These are phyloP conservation scores for Kodamaea ohmeri DNA, from an alignment of 1,139 yeast genomes.

Conservation along the genomic window DNA sequence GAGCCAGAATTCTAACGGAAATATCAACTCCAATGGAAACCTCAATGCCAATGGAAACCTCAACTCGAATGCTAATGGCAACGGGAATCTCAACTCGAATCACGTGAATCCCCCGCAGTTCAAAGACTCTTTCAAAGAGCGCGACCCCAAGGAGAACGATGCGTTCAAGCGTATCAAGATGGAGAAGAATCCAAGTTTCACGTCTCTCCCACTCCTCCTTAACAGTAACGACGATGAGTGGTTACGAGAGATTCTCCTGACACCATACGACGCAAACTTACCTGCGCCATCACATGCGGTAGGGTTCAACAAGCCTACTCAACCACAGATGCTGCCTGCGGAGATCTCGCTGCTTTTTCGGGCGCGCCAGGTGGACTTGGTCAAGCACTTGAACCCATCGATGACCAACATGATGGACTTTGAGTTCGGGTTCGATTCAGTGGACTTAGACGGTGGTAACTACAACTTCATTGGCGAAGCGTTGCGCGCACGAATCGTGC, in stretches of 20 bases:
- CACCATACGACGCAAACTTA: conserved; percentile 58
- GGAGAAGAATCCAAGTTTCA: conserved; percentile 11
- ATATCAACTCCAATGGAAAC: too few relatives aligned
- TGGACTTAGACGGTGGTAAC: conserved; percentile 13
- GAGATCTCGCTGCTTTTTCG: conserved; percentile 56
- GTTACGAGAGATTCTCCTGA: conserved; percentile 64
- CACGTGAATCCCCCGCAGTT: too few relatives aligned
- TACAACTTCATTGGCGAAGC: conserved; percentile 43
- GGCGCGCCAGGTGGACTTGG: conserved; percentile 59
- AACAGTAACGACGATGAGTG: conserved; percentile 47
- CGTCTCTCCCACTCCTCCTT: conserved; percentile 11
- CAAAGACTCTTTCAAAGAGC: too few relatives aligned
- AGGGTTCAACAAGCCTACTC: conserved; percentile 38
- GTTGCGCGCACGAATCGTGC: conserved; percentile 53
- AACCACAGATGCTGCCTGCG: conserved; percentile 5
- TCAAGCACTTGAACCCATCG: conserved; percentile 33
- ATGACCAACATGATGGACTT: conserved; percentile 13
- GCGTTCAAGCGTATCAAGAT: conserved; percentile 8
- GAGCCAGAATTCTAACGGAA: too few relatives aligned
- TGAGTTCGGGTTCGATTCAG: conserved; percentile 15
- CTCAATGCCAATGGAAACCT: too few relatives aligned
- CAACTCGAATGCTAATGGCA: too few relatives aligned
- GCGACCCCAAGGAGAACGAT: background rate
- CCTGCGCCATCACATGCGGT: conserved; percentile 52
- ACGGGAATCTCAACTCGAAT: too few relatives aligned